These are phyloP conservation scores for Calonectria leucothoes DNA, from an alignment of 2,329 filamentous ascomycete genomes.

Conservation along the genomic window DNA sequence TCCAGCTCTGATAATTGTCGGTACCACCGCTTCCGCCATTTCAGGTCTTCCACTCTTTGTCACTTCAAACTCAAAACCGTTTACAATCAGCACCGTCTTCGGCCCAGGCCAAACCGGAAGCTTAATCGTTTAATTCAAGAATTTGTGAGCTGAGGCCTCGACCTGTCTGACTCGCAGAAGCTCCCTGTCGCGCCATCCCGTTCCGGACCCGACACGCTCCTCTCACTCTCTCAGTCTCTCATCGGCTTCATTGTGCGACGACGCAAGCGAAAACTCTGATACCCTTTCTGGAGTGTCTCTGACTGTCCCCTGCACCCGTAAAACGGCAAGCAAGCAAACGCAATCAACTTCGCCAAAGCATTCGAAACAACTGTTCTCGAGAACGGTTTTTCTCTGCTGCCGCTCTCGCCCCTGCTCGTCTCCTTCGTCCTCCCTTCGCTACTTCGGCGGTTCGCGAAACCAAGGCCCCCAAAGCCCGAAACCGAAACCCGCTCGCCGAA, in stretches of 20 bases:
- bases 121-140: constrained; percentile 14
- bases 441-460: constrained; percentile 25
- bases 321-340: constrained; percentile 11
- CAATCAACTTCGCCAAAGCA: not conserved
- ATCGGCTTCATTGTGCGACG: constrained; percentile 15
- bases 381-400: not conserved
- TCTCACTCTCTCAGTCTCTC: not conserved
- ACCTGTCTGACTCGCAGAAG: constrained; percentile 27
- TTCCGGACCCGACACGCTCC: constrained; percentile 18
- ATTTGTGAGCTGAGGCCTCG: constrained; percentile 30
- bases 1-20: constrained; percentile 16
- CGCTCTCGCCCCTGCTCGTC: not conserved
- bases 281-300: not conserved
- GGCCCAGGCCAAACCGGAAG: constrained; percentile 17
- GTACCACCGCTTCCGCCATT: constrained; percentile 7
- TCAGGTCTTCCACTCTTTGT: not conserved
- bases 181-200: not conserved
- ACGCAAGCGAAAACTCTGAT: constrained; percentile 24
- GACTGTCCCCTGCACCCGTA: constrained; percentile 15
- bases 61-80: constrained; percentile 1
- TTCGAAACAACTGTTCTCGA: not conserved
- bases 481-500: constrained; percentile 18
- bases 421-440: constrained; percentile 8
- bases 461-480: constrained; percentile 10
- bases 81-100: constrained; percentile 2